A percentile compares a stretch with the other conserved stretches of the same genome.
Evolutionary conservation across 192 early-diverging fungal genomes (phyloP).

Genomic region (Linnemannia zychae): DNA sequence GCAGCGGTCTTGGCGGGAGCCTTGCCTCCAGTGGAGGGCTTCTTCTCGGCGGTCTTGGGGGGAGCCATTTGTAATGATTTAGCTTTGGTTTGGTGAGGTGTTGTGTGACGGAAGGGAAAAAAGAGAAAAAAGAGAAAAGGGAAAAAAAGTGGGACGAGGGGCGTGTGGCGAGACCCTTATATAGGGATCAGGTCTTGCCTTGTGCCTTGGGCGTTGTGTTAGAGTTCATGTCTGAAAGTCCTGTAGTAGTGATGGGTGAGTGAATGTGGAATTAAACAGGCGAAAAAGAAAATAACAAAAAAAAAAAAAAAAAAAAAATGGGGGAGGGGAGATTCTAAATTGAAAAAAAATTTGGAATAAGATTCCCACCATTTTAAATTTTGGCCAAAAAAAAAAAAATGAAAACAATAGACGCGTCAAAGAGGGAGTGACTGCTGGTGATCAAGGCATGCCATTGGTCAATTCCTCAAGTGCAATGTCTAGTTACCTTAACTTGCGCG

Average conservation of each 20-base stretch:
- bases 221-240: conserved; percentile 3
- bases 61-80: conserved; percentile 33
- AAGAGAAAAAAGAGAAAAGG: not conserved
- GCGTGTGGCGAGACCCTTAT: conserved; percentile 7
- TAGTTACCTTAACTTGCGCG: conserved; percentile 1
- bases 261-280: conserved; percentile 5
- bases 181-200: conserved; percentile 6
- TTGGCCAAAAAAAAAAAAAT: not conserved
- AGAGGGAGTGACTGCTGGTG: not conserved
- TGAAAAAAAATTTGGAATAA: not conserved
- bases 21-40: conserved; percentile 68
- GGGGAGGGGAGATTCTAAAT: no score
- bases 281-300: conserved; percentile 5
- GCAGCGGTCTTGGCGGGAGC: conserved; percentile 63
- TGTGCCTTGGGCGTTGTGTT: not conserved
- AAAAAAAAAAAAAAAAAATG: not conserved
- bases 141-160: conserved; percentile 4
- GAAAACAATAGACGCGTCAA: not conserved
- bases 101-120: conserved; percentile 1
- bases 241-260: not conserved
- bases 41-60: conserved; percentile 55
- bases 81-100: conserved; percentile 8
- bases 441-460: not conserved
- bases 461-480: not conserved
- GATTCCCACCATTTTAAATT: not conserved